Evolutionary conservation across 2,329 filamentous ascomycete genomes (phyloP).

Genomic region (Blastomyces gilchristii): DNA sequence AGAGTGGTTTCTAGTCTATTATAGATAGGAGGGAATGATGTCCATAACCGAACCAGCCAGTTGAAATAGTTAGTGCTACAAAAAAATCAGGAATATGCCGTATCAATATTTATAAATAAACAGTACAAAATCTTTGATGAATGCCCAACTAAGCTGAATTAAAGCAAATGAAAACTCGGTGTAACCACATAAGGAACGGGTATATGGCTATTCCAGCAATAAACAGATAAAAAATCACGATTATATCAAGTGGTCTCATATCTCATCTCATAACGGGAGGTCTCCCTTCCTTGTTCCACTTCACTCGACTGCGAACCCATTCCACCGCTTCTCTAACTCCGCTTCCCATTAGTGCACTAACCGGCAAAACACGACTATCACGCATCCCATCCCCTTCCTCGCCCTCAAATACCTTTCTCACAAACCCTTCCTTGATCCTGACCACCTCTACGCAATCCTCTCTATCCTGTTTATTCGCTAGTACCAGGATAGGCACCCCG

Average conservation of each 20-base stretch:
- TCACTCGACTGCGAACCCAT: slow-evolving; percentile 83
- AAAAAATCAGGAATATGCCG: neutral
- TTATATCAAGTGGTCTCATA: neutral
- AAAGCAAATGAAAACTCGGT: neutral
- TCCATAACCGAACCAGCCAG: neutral
- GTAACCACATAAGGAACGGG: neutral
- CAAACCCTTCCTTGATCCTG: slow-evolving; percentile 89
- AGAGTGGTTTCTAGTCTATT: neutral
- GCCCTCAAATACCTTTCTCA: slow-evolving; percentile 91
- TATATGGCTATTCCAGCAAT: slow-evolving; percentile 1
- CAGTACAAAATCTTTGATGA: neutral
- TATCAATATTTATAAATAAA: neutral
- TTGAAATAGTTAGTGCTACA: neutral
- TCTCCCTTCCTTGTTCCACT: slow-evolving; percentile 90
- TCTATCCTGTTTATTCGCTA: slow-evolving; percentile 95
- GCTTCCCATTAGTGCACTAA: slow-evolving; percentile 71
- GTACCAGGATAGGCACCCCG: slow-evolving; percentile 79
- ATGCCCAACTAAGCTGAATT: neutral
- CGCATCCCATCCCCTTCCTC: slow-evolving; percentile 77
- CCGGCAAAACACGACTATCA: slow-evolving; percentile 81
- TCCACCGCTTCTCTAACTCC: slow-evolving; percentile 94
- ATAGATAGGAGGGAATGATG: neutral
- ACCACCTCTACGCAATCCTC: slow-evolving; percentile 98
- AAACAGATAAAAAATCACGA: slow-evolving; percentile 1
- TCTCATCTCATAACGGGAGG: slow-evolving; percentile 82